These are phyloP conservation scores for Papiliotrema laurentii DNA, from an alignment of 1,284 basidiomycete species.

Conservation along the genomic window DNA sequence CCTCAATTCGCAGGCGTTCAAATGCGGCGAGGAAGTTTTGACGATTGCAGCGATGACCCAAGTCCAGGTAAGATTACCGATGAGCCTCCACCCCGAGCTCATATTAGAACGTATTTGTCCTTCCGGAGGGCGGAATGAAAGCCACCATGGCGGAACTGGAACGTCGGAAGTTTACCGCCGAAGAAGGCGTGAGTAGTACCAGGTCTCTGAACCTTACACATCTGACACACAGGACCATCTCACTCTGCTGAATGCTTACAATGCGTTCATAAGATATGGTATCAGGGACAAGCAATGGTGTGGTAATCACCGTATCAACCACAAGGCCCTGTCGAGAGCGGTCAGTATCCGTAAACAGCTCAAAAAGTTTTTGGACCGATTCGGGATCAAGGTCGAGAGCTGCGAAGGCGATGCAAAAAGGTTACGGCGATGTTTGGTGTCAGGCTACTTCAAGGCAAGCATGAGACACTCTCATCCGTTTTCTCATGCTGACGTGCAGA, in stretches of 20 bases:
- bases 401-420: slow-evolving; percentile 78
- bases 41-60: slow-evolving; percentile 94
- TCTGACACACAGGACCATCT: slow-evolving; percentile 66
- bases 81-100: neutral
- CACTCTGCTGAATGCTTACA: slow-evolving; percentile 87
- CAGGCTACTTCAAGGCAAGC: slow-evolving; percentile 75
- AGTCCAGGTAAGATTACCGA: slow-evolving; percentile 58
- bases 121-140: slow-evolving; percentile 70
- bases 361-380: slow-evolving; percentile 85
- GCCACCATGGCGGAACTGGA: slow-evolving; percentile 83
- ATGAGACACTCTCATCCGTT: neutral
- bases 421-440: slow-evolving; percentile 76
- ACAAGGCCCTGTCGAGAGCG: slow-evolving; percentile 85
- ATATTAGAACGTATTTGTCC: slow-evolving; percentile 76
- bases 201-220: neutral
- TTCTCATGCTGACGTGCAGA: slow-evolving; percentile 40
- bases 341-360: slow-evolving; percentile 88
- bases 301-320: slow-evolving; percentile 83
- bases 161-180: slow-evolving; percentile 88
- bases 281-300: slow-evolving; percentile 80
- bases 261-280: slow-evolving; percentile 81
- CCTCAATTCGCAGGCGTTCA: slow-evolving; percentile 73
- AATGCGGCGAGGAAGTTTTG: slow-evolving; percentile 87
- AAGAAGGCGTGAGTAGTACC: slow-evolving; percentile 72
- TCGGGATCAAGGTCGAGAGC: slow-evolving; percentile 68